Percentiles rank a stretch among this genome's conserved stretches.
Conservation (phyloP, 768 basidiomycete genomes). For the Russula griseocarnosa region DNA sequence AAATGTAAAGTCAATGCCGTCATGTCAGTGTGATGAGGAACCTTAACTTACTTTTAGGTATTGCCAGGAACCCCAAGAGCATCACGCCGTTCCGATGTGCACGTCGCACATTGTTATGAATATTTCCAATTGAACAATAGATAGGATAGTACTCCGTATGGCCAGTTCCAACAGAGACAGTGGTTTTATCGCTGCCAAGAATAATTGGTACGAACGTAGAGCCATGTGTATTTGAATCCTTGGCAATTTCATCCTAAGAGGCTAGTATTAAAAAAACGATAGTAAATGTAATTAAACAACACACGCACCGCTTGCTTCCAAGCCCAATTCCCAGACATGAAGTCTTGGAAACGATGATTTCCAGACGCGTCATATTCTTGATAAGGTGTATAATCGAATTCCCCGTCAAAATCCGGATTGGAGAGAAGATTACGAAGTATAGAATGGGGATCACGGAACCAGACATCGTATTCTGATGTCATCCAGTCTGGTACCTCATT, state of each 20-base stretch:
- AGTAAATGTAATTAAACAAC: not conserved
- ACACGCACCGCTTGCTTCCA: not conserved
- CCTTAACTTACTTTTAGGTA: not conserved
- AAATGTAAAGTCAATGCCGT: not conserved
- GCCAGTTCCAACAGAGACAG: not conserved
- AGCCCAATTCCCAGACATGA: too few species aligned
- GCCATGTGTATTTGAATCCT: not conserved
- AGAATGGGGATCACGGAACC: too few species aligned
- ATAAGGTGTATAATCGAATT: too few species aligned
- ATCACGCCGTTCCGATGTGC: slow-evolving; percentile 1
- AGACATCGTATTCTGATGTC: too few species aligned
- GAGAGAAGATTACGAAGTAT: too few species aligned
- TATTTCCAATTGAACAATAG: not conserved
- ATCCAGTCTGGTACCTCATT: too few species aligned
- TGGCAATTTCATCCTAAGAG: not conserved
- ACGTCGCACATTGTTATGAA: not conserved
- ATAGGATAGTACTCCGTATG: not conserved
- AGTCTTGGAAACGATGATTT: too few species aligned
- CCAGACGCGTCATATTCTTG: too few species aligned
- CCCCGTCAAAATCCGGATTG: not conserved
- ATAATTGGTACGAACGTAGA: not conserved
- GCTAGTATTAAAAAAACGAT: not conserved
- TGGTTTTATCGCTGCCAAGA: not conserved
- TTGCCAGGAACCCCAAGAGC: not conserved
- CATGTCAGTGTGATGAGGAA: not conserved